phyloP scores from a whole-genome alignment of 192 early-diverging fungal species.

The Coemansia aciculifera region DNA sequence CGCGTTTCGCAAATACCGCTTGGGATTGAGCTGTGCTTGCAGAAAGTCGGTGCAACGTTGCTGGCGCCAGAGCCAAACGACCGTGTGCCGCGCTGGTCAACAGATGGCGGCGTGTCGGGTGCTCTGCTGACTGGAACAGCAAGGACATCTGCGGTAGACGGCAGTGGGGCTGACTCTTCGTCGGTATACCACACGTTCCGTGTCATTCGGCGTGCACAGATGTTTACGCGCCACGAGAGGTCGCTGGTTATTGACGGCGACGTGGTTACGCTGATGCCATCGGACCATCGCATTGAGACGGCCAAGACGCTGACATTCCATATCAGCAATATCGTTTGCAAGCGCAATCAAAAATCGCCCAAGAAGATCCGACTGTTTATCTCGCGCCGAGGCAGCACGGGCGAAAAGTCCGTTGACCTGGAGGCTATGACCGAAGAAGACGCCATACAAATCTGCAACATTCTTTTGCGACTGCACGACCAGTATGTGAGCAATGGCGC shows the following conservation, averaged over 20 bases:
- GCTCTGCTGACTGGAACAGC: background rate
- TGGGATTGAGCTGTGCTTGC: conserved; percentile 43
- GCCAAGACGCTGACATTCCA: conserved; percentile 79
- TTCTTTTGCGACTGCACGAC: conserved; percentile 35
- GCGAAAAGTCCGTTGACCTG: conserved; percentile 75
- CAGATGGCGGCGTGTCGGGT: conserved; percentile 2
- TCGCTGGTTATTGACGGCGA: conserved; percentile 94
- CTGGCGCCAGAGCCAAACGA: background rate
- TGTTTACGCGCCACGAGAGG: conserved; percentile 84
- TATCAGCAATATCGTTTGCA: conserved; percentile 68
- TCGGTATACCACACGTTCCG: conserved; percentile 72
- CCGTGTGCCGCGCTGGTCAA: conserved; percentile 2
- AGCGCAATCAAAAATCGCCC: conserved; percentile 67
- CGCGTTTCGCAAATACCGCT: conserved; percentile 62
- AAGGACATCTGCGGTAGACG: background rate
- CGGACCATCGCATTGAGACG: conserved; percentile 80
- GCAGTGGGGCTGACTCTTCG: conserved; percentile 9
- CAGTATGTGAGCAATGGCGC: conserved; percentile 11
- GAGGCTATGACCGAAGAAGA: conserved; percentile 70
- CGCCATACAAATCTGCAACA: conserved; percentile 42
- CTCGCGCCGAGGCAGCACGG: conserved; percentile 56
- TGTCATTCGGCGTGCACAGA: conserved; percentile 80
- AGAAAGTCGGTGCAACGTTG: conserved; percentile 30
- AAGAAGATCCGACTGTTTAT: conserved; percentile 70
- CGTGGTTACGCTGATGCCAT: conserved; percentile 84